Conservation (phyloP, 1,284 basidiomycete genomes). For the Rhodotorula sp. region DNA sequence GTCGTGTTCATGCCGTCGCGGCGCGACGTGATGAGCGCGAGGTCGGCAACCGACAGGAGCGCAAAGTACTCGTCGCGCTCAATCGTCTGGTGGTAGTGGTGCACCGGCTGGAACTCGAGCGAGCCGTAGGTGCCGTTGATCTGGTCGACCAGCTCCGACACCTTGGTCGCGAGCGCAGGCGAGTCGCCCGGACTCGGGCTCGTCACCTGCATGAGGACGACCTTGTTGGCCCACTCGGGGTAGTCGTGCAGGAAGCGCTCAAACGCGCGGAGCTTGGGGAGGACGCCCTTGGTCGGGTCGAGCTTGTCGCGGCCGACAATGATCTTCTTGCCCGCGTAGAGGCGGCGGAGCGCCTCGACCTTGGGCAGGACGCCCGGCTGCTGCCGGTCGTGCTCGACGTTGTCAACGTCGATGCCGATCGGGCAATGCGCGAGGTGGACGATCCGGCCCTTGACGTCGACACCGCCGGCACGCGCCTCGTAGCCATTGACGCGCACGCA, state of each 20-base stretch:
- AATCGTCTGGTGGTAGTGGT: slow-evolving; percentile 97
- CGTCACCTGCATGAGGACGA: slow-evolving; percentile 75
- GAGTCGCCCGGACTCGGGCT: slow-evolving; percentile 92
- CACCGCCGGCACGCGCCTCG: slow-evolving; percentile 77
- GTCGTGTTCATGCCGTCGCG: slow-evolving; percentile 99
- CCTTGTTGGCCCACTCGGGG: slow-evolving; percentile 92
- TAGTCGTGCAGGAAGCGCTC: slow-evolving; percentile 91
- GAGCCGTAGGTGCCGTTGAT: slow-evolving; percentile 97
- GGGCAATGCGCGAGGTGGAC: slow-evolving; percentile 87
- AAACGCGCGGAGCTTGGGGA: slow-evolving; percentile 97
- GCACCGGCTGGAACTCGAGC: slow-evolving; percentile 96
- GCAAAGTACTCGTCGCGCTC: slow-evolving; percentile 90
- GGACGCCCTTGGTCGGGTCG: slow-evolving; percentile 94
- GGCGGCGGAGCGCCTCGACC: slow-evolving; percentile 74
- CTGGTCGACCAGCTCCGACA: slow-evolving; percentile 91
- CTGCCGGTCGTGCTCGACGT: slow-evolving; percentile 78
- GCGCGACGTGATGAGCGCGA: slow-evolving; percentile 92
- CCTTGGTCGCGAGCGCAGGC: slow-evolving; percentile 88
- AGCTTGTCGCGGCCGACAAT: slow-evolving; percentile 98
- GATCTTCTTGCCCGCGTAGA: slow-evolving; percentile 98
- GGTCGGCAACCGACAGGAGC: slow-evolving; percentile 88
- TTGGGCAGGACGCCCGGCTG: slow-evolving; percentile 85
- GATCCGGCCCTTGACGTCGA: slow-evolving; percentile 86
- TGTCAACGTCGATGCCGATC: slow-evolving; percentile 93
- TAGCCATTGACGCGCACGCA: slow-evolving; percentile 96